Conservation (phyloP, 1,284 basidiomycete species). For the Cryptococcus hybrid region DNA sequence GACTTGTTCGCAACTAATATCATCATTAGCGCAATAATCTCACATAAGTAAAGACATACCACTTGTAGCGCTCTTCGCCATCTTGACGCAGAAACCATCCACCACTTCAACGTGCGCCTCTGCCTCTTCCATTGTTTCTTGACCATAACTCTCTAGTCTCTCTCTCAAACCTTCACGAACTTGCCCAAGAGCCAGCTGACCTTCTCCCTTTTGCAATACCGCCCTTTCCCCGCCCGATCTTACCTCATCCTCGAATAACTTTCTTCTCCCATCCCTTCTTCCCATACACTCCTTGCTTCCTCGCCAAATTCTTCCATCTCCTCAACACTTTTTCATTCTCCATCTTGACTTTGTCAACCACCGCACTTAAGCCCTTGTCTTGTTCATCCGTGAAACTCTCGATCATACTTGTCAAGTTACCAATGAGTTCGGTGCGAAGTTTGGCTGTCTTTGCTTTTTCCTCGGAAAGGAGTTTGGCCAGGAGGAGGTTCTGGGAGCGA, state of each 20-base stretch:
- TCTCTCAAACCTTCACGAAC: conserved; percentile 21
- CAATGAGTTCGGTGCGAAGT: conserved; percentile 68
- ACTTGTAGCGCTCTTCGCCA: conserved; percentile 25
- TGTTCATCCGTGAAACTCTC: conserved; percentile 67
- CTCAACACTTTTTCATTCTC: conserved; percentile 60
- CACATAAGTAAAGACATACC: conserved; percentile 18
- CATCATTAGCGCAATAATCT: not conserved
- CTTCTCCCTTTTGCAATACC: conserved; percentile 18
- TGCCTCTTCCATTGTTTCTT: conserved; percentile 21
- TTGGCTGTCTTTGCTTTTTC: conserved; percentile 66
- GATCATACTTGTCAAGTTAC: conserved; percentile 68
- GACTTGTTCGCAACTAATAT: conserved; percentile 12
- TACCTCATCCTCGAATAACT: conserved; percentile 11
- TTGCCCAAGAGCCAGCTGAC: conserved; percentile 25
- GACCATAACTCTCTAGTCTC: conserved; percentile 26
- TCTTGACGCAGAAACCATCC: conserved; percentile 22
- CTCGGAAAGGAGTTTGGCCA: conserved; percentile 62
- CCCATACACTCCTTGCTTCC: conserved; percentile 4
- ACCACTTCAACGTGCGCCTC: conserved; percentile 21
- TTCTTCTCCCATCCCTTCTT: conserved; percentile 6
- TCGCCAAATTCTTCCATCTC: conserved; percentile 15
- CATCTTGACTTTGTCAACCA: conserved; percentile 58
- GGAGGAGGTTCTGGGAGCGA: conserved; percentile 67
- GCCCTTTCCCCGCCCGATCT: conserved; percentile 4
- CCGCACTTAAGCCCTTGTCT: conserved; percentile 64